Evolutionary conservation across 2,329 filamentous ascomycete species (phyloP).

Genomic region (Xylaria sp.): DNA sequence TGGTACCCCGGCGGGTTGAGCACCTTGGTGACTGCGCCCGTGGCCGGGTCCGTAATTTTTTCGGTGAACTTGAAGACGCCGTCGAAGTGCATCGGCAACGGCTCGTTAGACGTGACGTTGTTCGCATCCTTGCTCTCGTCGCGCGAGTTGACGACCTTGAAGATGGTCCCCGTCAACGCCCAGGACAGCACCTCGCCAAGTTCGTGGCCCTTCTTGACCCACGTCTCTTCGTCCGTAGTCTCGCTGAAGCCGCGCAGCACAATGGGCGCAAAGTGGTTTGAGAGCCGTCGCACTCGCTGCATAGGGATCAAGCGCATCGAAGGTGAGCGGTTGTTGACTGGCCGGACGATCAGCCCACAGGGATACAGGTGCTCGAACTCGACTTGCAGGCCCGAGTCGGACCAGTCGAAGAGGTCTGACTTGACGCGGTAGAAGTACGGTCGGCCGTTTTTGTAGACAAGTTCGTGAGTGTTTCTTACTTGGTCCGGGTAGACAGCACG

Average conservation of each 20-base stretch:
- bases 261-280: constrained; percentile 13
- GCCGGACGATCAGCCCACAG: constrained; percentile 7
- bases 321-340: background rate
- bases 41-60: background rate
- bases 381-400: background rate
- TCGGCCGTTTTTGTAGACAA: constrained; percentile 4
- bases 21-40: constrained; percentile 2
- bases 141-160: constrained; percentile 1
- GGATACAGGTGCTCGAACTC: constrained; percentile 14
- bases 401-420: constrained; percentile 15
- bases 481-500: constrained; percentile 11
- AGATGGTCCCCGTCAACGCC: constrained; percentile 6
- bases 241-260: constrained; percentile 13
- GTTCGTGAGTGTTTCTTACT: constrained; percentile 12
- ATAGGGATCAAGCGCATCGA: constrained; percentile 15
- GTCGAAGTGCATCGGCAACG: constrained; percentile 12
- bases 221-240: background rate
- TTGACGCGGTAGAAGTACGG: constrained; percentile 15
- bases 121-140: constrained; percentile 9
- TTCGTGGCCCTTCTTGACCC: constrained; percentile 7
- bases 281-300: constrained; percentile 9
- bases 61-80: constrained; percentile 11
- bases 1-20: constrained; percentile 8
- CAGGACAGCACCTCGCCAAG: background rate
- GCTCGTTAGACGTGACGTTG: constrained; percentile 2